Conservation (phyloP, 164 flowering plant species). For the Magnolia changhungtana region DNA sequence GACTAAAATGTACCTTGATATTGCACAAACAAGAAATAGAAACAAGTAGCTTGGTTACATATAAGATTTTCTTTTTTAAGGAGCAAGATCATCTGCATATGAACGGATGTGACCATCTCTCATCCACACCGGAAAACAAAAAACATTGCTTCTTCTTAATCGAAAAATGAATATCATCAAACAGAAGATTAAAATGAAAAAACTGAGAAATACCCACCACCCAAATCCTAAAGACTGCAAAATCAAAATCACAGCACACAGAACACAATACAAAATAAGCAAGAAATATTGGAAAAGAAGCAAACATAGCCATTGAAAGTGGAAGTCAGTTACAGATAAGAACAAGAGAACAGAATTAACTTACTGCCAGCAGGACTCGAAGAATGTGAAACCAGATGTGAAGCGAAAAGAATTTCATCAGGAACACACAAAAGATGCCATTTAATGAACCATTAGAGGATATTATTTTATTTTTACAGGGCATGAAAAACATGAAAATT, state of each 20-base stretch:
- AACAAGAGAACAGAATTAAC: slow-evolving; percentile 25
- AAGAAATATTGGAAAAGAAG: slow-evolving; percentile 9
- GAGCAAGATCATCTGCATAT: too few species aligned
- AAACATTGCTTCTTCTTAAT: too few species aligned
- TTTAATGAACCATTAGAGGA: too few species aligned
- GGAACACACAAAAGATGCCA: too few species aligned
- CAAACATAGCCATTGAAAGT: neutral
- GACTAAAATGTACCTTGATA: too few species aligned
- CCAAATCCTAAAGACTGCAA: slow-evolving; percentile 88
- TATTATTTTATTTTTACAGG: slow-evolving; percentile 32
- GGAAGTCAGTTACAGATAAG: neutral
- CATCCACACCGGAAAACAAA: too few species aligned
- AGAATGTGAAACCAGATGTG: slow-evolving; percentile 28
- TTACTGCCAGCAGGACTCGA: slow-evolving; percentile 86
- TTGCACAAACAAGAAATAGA: too few species aligned
- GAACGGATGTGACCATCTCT: too few species aligned
- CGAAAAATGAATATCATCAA: too few species aligned
- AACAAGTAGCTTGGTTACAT: too few species aligned
- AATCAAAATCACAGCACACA: slow-evolving; percentile 79
- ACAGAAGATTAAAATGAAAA: neutral
- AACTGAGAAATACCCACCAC: slow-evolving; percentile 46
- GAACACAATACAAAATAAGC: slow-evolving; percentile 93
- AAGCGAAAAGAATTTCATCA: too few species aligned
- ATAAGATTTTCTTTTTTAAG: too few species aligned
- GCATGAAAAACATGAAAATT: slow-evolving; percentile 49